phyloP scores from a whole-genome alignment of 163 green algal species.

The Scenedesmus sp. region DNA sequence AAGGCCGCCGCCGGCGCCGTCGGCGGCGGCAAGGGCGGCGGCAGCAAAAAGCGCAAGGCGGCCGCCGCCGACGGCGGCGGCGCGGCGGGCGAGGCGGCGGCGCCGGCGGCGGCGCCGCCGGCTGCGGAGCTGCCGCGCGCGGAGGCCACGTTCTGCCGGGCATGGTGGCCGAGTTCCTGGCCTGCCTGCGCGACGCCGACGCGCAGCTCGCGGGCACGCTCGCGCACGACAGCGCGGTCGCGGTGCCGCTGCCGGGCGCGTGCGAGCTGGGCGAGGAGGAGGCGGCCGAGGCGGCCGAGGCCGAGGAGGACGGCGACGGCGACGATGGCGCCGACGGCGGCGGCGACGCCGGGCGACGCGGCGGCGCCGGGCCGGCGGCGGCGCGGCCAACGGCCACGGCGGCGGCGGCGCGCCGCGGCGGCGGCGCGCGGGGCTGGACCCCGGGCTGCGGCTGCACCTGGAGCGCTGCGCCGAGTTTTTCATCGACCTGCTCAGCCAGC shows the following conservation, averaged over 20 bases:
- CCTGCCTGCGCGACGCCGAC: constrained; percentile 47
- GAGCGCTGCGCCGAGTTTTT: constrained; percentile 94
- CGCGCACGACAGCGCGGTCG: too few species aligned
- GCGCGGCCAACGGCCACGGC: neutral
- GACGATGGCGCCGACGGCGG: too few species aligned
- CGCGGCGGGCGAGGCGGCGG: neutral
- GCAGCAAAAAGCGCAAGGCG: too few species aligned
- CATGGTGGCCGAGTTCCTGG: constrained; percentile 84
- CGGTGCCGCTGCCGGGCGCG: neutral
- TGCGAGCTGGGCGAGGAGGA: constrained; percentile 33
- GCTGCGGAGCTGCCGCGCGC: constrained; percentile 48
- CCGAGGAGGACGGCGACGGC: constrained; percentile 5
- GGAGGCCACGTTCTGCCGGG: constrained; percentile 82
- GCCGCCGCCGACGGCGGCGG: too few species aligned
- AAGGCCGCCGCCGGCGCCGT: too few species aligned
- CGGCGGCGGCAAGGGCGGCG: too few species aligned
- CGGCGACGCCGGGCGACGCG: neutral
- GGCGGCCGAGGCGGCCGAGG: constrained; percentile 5
- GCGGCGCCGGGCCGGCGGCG: neutral
- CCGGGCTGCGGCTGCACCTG: constrained; percentile 73
- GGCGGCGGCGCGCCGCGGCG: neutral
- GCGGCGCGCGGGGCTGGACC: too few species aligned
- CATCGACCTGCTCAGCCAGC: constrained; percentile 92
- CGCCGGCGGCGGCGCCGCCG: neutral
- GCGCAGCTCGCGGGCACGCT: constrained; percentile 28